These are phyloP conservation scores for Nevesoporus exiguus DNA, from an alignment of 768 basidiomycete species.

Conservation along the genomic window DNA sequence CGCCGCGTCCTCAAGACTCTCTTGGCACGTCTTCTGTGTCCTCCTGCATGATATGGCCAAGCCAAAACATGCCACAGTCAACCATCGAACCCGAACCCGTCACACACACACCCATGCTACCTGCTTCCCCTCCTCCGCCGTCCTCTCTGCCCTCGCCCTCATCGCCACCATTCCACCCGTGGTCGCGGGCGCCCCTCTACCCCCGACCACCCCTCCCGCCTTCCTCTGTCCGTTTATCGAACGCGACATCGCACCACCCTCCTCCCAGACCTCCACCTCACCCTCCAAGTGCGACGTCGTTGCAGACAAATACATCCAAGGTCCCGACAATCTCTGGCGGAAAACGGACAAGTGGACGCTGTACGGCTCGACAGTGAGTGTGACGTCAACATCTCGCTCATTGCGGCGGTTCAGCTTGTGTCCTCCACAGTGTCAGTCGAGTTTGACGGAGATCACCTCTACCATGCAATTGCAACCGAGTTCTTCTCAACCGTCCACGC, in stretches of 20 bases:
- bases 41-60: conserved; percentile 49
- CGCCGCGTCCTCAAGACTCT: conserved; percentile 33
- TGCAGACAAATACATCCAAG: conserved; percentile 54
- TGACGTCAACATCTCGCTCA: not conserved
- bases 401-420: not conserved
- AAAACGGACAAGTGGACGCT: conserved; percentile 54
- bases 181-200: conserved; percentile 46
- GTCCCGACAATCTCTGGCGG: conserved; percentile 56
- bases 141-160: conserved; percentile 56
- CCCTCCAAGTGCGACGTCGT: conserved; percentile 24
- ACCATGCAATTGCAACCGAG: not conserved
- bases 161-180: conserved; percentile 47
- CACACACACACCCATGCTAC: conserved; percentile 1
- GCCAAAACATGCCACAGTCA: conserved; percentile 39
- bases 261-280: not conserved
- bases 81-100: not conserved
- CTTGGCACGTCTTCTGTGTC: conserved; percentile 36
- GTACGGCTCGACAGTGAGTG: conserved; percentile 67
- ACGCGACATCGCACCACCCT: conserved; percentile 10
- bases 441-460: conserved; percentile 4
- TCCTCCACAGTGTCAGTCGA: conserved; percentile 18
- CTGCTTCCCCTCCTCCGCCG: conserved; percentile 43
- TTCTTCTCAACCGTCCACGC: conserved; percentile 12
- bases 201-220: conserved; percentile 41
- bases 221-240: conserved; percentile 59